Base-by-base conservation (phyloP, 2,329 filamentous ascomycete genomes). In the Septoria petroselini region DNA sequence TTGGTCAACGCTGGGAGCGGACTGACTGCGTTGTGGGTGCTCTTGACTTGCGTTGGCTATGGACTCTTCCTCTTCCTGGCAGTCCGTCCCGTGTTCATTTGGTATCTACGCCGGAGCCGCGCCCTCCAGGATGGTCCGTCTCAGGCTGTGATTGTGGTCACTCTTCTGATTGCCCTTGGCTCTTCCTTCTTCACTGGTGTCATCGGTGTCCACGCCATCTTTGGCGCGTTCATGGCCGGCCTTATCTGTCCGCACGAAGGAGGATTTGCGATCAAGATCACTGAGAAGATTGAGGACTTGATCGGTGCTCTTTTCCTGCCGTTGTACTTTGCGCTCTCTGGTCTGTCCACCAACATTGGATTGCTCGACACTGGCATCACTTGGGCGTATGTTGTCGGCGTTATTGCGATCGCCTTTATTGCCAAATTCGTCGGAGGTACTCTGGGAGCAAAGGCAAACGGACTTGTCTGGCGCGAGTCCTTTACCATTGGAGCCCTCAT, bases 161-260 rank as follows among this genome's bases (percentile, higher is more conserved):
- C 91, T 0, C 71, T 96, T 3, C 72, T 96, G 23, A 76, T 96
- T 44, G 84, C 86, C 0, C 76, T 97, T 12, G 76, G 79, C 0
- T 93, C 88, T 0, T 79, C 90, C 3, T 95, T 91, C 75, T 95
- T 95, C 65, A 94, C 90, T 0, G 83, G 85, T 48, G 86, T 93
- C 52, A 95, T 97, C 63, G 91, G 91, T 39, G 84, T 96, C 1
- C 91, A 97, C 67, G 82, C 91, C 48, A 96, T 97, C 65, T 97
- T 97, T 62, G 91, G 91, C 34, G 90, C 86, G 2, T 97, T 97
- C 66, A 76, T 96, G 51, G 81, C 91, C 34, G 91, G 91, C 1
- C 69, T 97, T 19, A 93, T 97, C 50, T 90, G 90, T 59, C 91
- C 91, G 0, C 90, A 93, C 63, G 87, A 95, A 50, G 86, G 87